Evolutionary conservation across 306 rosid species (phyloP).

Genomic region (Glycine latifolia): DNA sequence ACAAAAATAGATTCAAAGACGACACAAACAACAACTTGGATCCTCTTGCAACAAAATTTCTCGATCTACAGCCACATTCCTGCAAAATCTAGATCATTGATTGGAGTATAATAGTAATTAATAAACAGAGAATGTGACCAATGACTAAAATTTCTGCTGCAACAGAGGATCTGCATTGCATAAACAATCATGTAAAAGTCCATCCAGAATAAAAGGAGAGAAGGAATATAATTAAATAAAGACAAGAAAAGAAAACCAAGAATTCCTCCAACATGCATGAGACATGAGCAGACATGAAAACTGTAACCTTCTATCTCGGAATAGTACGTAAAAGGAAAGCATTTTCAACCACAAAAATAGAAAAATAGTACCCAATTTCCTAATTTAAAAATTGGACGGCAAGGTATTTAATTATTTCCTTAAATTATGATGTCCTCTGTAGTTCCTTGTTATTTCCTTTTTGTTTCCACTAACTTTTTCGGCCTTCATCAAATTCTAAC

Average conservation of each 20-base stretch:
- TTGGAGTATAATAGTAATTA: too few relatives aligned
- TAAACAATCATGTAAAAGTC: neutral
- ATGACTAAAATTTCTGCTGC: too few relatives aligned
- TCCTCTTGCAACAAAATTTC: too few relatives aligned
- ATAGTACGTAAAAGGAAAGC: neutral
- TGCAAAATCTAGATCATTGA: too few relatives aligned
- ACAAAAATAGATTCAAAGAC: too few relatives aligned
- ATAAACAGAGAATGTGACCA: too few relatives aligned
- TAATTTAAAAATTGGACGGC: neutral
- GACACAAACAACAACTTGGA: too few relatives aligned
- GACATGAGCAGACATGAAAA: constrained; percentile 4
- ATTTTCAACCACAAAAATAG: neutral
- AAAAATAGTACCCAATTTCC: neutral
- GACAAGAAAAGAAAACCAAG: constrained; percentile 4
- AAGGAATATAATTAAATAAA: neutral
- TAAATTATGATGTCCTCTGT: neutral
- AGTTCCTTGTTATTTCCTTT: neutral
- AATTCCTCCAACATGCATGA: constrained; percentile 7
- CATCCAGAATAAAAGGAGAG: neutral
- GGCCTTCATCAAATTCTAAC: neutral
- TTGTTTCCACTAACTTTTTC: neutral
- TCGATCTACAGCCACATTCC: too few relatives aligned
- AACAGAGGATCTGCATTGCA: too few relatives aligned
- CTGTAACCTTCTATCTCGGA: constrained; percentile 1
- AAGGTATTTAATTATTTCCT: neutral